Evolutionary conservation across 805 yeast genomes (phyloP).

Genomic region (Starmera dryadoides): DNA sequence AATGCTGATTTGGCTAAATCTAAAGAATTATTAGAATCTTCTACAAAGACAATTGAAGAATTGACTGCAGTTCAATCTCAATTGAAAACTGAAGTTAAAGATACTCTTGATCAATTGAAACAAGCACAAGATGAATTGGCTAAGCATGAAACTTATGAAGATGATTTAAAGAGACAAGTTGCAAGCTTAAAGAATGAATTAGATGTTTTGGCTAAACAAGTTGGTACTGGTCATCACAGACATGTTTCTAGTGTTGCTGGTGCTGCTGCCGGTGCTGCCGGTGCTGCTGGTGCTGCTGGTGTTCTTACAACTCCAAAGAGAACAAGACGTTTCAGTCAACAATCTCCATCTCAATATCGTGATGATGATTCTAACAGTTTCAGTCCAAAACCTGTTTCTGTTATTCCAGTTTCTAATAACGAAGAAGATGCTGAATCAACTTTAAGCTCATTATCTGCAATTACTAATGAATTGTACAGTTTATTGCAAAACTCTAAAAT

Average conservation of each 20-base stretch:
- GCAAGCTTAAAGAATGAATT: slow-evolving; percentile 30
- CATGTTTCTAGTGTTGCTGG: slow-evolving; percentile 6
- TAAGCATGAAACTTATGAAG: slow-evolving; percentile 56
- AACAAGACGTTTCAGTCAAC: slow-evolving; percentile 29
- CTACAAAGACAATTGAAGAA: slow-evolving; percentile 52
- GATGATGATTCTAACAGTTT: slow-evolving; percentile 20
- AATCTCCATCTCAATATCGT: slow-evolving; percentile 26
- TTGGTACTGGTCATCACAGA: slow-evolving; percentile 17
- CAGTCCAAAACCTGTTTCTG: slow-evolving; percentile 51
- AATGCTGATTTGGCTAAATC: slow-evolving; percentile 50
- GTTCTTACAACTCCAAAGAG: slow-evolving; percentile 25
- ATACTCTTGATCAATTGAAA: slow-evolving; percentile 54
- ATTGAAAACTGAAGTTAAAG: slow-evolving; percentile 55
- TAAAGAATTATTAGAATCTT: slow-evolving; percentile 48
- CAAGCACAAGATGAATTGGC: slow-evolving; percentile 50
- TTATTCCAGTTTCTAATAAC: slow-evolving; percentile 45
- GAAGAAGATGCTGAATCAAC: slow-evolving; percentile 40
- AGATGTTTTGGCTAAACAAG: slow-evolving; percentile 22
- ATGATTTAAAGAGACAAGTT: slow-evolving; percentile 47
- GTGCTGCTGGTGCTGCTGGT: slow-evolving; percentile 23
- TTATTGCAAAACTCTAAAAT: slow-evolving; percentile 63
- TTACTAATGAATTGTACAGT: slow-evolving; percentile 68
- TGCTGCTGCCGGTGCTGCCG: no score
- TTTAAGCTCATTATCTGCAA: slow-evolving; percentile 50
- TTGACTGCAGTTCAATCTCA: slow-evolving; percentile 54